A percentile compares a stretch with the other conserved stretches of the same genome.
Conservation (phyloP, 2,329 filamentous ascomycete genomes). For the Lithohypha guttulata region DNA sequence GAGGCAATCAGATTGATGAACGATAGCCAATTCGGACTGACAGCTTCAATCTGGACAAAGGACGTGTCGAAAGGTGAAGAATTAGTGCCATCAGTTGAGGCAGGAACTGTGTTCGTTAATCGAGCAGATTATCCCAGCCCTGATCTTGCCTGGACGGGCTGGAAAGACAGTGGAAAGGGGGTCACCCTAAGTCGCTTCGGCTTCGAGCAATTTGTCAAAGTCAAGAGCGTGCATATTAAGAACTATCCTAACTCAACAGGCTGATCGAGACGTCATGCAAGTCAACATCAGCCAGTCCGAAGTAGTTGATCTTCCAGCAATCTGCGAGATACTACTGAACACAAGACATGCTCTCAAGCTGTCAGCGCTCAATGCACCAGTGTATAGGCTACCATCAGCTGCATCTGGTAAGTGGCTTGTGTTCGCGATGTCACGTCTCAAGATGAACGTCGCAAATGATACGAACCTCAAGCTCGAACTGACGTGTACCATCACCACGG, state of each 20-base stretch:
- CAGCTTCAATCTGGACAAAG: conserved; percentile 96
- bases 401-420: no score
- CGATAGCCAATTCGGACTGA: conserved; percentile 85
- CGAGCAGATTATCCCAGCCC: conserved; percentile 85
- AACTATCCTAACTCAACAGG: conserved; percentile 49
- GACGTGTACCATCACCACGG: no score
- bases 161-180: conserved; percentile 93
- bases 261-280: no score
- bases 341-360: no score
- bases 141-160: conserved; percentile 90
- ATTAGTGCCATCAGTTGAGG: conserved; percentile 71
- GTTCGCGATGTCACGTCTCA: no score
- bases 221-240: conserved; percentile 94
- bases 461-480: no score
- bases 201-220: conserved; percentile 90
- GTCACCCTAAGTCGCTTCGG: conserved; percentile 82
- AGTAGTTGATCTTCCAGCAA: no score
- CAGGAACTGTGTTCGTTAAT: conserved; percentile 93
- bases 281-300: no score
- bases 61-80: conserved; percentile 65
- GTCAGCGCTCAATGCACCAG: no score
- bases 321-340: no score
- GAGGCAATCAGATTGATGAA: conserved; percentile 85
- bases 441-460: no score
- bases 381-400: no score